A percentile compares a stretch with the other conserved stretches of the same genome.
phyloP scores from a whole-genome alignment of 1,139 yeast genomes.

The Petasospora fabianii region DNA sequence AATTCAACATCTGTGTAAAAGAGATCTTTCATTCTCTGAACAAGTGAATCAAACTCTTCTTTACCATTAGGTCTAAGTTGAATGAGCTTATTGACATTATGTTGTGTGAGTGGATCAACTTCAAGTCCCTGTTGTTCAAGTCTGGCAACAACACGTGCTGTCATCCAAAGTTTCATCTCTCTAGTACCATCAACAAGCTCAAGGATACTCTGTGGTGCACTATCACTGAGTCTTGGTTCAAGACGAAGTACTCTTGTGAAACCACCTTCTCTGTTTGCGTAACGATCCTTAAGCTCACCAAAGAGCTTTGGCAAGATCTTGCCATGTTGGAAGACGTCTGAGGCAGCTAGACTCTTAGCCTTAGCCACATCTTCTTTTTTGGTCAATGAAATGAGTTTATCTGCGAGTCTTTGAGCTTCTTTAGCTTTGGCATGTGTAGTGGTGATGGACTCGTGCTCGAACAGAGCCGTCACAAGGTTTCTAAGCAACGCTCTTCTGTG shows the following conservation, averaged over 20 bases:
- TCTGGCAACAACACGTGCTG: constrained; percentile 80
- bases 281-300: constrained; percentile 61
- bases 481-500: constrained; percentile 53
- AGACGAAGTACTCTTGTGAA: constrained; percentile 81
- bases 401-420: constrained; percentile 39
- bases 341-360: constrained; percentile 28
- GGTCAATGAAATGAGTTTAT: constrained; percentile 24
- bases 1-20: constrained; percentile 40
- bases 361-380: constrained; percentile 31
- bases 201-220: constrained; percentile 84
- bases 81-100: constrained; percentile 52
- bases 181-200: constrained; percentile 81
- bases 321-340: constrained; percentile 41
- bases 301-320: constrained; percentile 56
- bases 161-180: constrained; percentile 73
- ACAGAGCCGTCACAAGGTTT: constrained; percentile 61
- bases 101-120: constrained; percentile 56
- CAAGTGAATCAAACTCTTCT: constrained; percentile 54
- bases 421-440: constrained; percentile 74
- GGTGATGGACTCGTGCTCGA: constrained; percentile 63
- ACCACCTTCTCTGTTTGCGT: constrained; percentile 65
- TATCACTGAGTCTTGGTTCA: constrained; percentile 87
- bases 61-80: constrained; percentile 48
- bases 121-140: constrained; percentile 61
- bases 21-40: constrained; percentile 56